Evolutionary conservation across 495 filamentous ascomycete genomes (phyloP), one percentile per base, ranked within the genome.

Genomic region (Podospora appendiculata): DNA sequence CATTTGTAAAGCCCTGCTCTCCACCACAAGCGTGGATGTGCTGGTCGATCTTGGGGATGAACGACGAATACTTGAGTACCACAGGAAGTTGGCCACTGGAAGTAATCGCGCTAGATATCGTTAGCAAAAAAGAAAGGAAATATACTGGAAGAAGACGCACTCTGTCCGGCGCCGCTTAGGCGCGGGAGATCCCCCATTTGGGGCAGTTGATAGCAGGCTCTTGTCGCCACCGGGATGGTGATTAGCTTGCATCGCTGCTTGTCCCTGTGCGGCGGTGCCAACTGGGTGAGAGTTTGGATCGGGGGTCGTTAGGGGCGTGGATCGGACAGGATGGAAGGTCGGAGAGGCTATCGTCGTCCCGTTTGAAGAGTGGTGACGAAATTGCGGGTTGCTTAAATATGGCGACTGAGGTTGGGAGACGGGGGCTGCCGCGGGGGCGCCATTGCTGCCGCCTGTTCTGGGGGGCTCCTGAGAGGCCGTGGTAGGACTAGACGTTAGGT

Each of bases 111-210:
- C 25, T 25, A 5, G 25, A 25, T 2, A 25, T 25, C 5, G 25
- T 25, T 5, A 25, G 25, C 5, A 25, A 25, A 25, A 25, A 2
- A 25, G 2, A 2, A 25, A 25, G 25, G 25, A 5, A 25, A 5
- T 25, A 2, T 25, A 5, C 2, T 14, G 8, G 12, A 4, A 10
- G 6, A 16, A 32, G 16, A 61, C 61, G 12, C 33, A 64, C 58
- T 60, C 58, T 41, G 47, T 59, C 18, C 59, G 58, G 8, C 57
- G 56, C 41, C 57, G 47, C 45, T 64, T 61, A 13, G 32, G 45
- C 25, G 25, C 25, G 0, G 53, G 32, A 44, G 56, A 39, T 13
- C 12, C 41, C 8, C 41, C 41, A 3, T 42, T 38, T 38, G 9
- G 36, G 13, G 13, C 13, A 13, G 1, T 10, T 8, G 36, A 13